These are phyloP conservation scores for Terfezia boudieri DNA, from an alignment of 495 filamentous ascomycete species.

Conservation along the genomic window DNA sequence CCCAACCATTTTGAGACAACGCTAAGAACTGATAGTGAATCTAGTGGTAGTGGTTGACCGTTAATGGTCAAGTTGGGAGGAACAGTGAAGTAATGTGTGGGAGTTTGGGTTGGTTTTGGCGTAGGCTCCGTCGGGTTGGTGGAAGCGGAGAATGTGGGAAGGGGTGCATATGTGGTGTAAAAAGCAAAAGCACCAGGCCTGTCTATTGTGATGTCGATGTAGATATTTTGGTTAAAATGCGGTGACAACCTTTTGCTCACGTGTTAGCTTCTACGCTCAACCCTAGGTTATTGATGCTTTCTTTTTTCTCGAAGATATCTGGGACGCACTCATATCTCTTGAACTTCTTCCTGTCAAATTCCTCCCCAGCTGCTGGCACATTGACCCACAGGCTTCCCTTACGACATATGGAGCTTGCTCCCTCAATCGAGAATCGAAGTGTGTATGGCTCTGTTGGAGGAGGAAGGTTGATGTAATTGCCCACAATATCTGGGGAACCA, in stretches of 20 bases:
- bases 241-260: slow-evolving; percentile 43
- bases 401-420: slow-evolving; percentile 83
- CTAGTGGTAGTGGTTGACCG: slow-evolving; percentile 46
- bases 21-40: slow-evolving; percentile 81
- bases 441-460: slow-evolving; percentile 49
- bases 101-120: slow-evolving; percentile 40
- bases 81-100: slow-evolving; percentile 77
- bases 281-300: too few species aligned
- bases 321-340: slow-evolving; percentile 63
- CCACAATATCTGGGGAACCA: slow-evolving; percentile 73
- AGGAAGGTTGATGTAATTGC: slow-evolving; percentile 76
- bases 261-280: slow-evolving; percentile 1
- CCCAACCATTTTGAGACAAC: slow-evolving; percentile 96
- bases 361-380: slow-evolving; percentile 50
- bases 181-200: slow-evolving; percentile 83
- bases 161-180: slow-evolving; percentile 77
- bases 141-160: slow-evolving; percentile 51
- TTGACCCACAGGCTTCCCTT: slow-evolving; percentile 92
- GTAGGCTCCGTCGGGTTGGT: slow-evolving; percentile 20
- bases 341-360: slow-evolving; percentile 56
- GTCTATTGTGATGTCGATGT: slow-evolving; percentile 68
- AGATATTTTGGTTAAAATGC: slow-evolving; percentile 75
- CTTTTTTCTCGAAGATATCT: not conserved
- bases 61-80: slow-evolving; percentile 57
- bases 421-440: slow-evolving; percentile 83